Evolutionary conservation across 108 stramenopile genomes (phyloP).

Genomic region (Mediolabrus comicus): DNA sequence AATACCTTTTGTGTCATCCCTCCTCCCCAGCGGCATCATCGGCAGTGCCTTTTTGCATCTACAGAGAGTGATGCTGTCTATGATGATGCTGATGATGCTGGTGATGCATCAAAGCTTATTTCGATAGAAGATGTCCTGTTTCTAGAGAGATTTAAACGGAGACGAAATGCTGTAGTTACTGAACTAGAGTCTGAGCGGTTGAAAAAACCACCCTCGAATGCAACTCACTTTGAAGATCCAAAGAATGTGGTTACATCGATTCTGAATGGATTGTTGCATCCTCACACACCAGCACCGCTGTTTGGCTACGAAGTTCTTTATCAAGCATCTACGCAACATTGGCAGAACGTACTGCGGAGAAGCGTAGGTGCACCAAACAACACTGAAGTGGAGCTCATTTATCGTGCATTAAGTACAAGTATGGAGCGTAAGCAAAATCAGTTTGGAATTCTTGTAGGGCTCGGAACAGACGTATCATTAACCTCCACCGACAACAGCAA

Average conservation of each 20-base stretch:
- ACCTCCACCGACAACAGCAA: neutral
- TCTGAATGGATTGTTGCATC: neutral
- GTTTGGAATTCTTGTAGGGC: slow-evolving; percentile 68
- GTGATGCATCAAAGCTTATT: neutral
- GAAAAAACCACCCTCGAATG: neutral
- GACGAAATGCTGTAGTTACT: slow-evolving; percentile 6
- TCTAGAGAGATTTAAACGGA: slow-evolving; percentile 27
- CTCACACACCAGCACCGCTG: slow-evolving; percentile 21
- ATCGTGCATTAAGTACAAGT: slow-evolving; percentile 41
- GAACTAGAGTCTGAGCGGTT: neutral
- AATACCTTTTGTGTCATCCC: neutral
- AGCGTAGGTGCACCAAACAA: slow-evolving; percentile 54
- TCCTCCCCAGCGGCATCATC: neutral
- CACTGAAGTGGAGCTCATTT: slow-evolving; percentile 27
- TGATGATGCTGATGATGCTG: neutral
- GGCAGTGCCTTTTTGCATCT: neutral
- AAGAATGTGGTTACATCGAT: slow-evolving; percentile 11
- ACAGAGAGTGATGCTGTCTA: neutral
- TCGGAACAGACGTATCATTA: slow-evolving; percentile 41
- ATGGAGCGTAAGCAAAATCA: slow-evolving; percentile 63
- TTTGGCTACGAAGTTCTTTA: slow-evolving; percentile 44
- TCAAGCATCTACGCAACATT: slow-evolving; percentile 36
- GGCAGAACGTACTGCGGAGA: slow-evolving; percentile 39
- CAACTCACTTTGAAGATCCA: slow-evolving; percentile 8
- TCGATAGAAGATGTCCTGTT: slow-evolving; percentile 13